These are phyloP conservation scores for Ogataea chonburiensis DNA, from an alignment of 805 yeast genomes.

Conservation along the genomic window DNA sequence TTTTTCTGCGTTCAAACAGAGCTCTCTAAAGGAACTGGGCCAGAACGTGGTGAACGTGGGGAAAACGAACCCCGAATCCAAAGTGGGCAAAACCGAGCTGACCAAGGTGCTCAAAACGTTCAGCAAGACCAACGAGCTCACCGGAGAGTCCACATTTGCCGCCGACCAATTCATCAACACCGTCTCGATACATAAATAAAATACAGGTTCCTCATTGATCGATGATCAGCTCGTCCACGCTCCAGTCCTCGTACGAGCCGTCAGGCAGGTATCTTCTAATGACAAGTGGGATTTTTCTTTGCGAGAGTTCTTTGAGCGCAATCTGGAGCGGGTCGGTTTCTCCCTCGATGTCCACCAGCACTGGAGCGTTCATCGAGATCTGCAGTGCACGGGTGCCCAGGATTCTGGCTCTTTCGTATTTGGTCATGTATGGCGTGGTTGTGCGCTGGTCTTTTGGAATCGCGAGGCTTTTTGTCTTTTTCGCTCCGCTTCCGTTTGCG, in stretches of 20 bases:
- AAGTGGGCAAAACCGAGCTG: conserved; percentile 37
- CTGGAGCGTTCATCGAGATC: conserved; percentile 98
- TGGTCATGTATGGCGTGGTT: conserved; percentile 98
- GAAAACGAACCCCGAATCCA: conserved; percentile 30
- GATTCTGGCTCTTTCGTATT: conserved; percentile 96
- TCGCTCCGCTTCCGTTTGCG: conserved; percentile 38
- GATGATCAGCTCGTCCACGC: conserved; percentile 93
- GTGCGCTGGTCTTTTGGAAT: conserved; percentile 85
- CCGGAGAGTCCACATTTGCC: conserved; percentile 57
- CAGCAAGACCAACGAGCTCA: conserved; percentile 49
- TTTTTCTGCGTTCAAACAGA: conserved; percentile 48
- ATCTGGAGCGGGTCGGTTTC: conserved; percentile 98
- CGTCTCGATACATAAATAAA: conserved; percentile 19
- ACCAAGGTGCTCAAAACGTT: conserved; percentile 54
- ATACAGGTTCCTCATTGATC: conserved; percentile 42
- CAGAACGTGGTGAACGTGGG: conserved; percentile 50
- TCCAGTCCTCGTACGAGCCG: conserved; percentile 98
- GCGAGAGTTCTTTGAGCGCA: conserved; percentile 95
- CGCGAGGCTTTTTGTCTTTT: conserved; percentile 50
- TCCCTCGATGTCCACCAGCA: conserved; percentile 95
- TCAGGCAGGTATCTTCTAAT: conserved; percentile 96
- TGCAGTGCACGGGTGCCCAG: conserved; percentile 97
- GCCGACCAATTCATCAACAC: conserved; percentile 62
- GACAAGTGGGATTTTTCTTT: conserved; percentile 91
- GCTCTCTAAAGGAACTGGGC: conserved; percentile 35